phyloP scores from a whole-genome alignment of 2,329 filamentous ascomycete genomes.

The Rhexocercosporidium sp. region DNA sequence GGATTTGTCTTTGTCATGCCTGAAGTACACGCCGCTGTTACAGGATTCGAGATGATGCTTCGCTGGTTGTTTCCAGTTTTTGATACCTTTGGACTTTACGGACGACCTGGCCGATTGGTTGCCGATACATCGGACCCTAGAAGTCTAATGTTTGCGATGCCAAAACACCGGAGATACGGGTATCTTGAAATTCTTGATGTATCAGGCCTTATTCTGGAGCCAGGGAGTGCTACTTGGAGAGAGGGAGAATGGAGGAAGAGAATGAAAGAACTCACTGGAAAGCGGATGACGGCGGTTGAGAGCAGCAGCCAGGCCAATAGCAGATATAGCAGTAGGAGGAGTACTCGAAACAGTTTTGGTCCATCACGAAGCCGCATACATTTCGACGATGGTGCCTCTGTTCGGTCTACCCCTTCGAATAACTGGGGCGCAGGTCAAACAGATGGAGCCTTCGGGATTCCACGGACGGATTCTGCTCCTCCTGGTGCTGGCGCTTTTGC shows the following conservation, averaged over 20 bases:
- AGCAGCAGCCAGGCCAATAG: conserved; percentile 47
- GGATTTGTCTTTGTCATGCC: conserved; percentile 99
- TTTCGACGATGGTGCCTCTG: conserved; percentile 59
- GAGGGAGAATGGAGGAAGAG: conserved; percentile 90
- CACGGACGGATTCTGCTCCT: conserved; percentile 57
- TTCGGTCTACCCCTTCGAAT: conserved; percentile 57
- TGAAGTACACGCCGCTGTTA: conserved; percentile 88
- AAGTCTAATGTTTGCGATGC: conserved; percentile 98
- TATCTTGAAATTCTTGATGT: conserved; percentile 92
- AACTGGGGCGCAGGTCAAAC: conserved; percentile 36
- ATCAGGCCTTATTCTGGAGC: conserved; percentile 75
- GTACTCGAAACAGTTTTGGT: conserved; percentile 60
- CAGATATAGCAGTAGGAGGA: conserved; percentile 63
- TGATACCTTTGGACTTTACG: conserved; percentile 91
- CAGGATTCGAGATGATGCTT: conserved; percentile 94
- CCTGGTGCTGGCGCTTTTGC: conserved; percentile 44
- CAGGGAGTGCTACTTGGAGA: conserved; percentile 77
- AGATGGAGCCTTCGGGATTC: conserved; percentile 26
- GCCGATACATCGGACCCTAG: conserved; percentile 86
- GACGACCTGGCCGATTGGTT: conserved; percentile 82
- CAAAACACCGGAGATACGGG: conserved; percentile 83
- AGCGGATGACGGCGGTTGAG: conserved; percentile 70
- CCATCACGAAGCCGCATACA: conserved; percentile 57
- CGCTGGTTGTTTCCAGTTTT: conserved; percentile 92
- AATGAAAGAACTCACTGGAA: conserved; percentile 85